Evolutionary conservation across 169 alveolate genomes (phyloP).

Genomic region (Plasmodium vinckei): DNA sequence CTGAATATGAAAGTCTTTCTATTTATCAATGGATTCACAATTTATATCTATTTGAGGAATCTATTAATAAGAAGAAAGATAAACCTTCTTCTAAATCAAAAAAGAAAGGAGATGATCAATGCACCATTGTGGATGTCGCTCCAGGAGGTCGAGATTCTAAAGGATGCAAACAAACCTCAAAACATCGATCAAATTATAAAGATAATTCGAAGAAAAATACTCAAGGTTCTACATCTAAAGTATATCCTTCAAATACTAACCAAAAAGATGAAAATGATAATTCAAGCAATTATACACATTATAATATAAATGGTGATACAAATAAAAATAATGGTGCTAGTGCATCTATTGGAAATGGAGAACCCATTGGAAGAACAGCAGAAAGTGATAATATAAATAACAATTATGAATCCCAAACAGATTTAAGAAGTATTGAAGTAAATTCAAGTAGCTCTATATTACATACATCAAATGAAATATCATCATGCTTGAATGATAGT

Average conservation of each 20-base stretch:
- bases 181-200: too few relatives aligned
- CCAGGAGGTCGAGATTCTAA: not conserved
- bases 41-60: constrained; percentile 62
- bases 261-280: not conserved
- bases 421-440: not conserved
- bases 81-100: not conserved
- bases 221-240: too few relatives aligned
- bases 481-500: not conserved
- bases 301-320: not conserved
- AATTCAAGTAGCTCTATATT: not conserved
- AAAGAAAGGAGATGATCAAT: constrained; percentile 5
- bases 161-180: not conserved
- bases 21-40: constrained; percentile 74
- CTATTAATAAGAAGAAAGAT: constrained; percentile 65
- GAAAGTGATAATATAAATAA: not conserved
- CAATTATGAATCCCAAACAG: not conserved
- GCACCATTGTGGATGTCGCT: not conserved
- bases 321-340: not conserved
- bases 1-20: constrained; percentile 60
- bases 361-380: not conserved
- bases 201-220: too few relatives aligned
- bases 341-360: not conserved
- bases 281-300: not conserved
- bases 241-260: not conserved
- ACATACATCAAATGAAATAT: not conserved